Evolutionary conservation across 495 filamentous ascomycete genomes (phyloP).

Genomic region (Penicillium steckii): DNA sequence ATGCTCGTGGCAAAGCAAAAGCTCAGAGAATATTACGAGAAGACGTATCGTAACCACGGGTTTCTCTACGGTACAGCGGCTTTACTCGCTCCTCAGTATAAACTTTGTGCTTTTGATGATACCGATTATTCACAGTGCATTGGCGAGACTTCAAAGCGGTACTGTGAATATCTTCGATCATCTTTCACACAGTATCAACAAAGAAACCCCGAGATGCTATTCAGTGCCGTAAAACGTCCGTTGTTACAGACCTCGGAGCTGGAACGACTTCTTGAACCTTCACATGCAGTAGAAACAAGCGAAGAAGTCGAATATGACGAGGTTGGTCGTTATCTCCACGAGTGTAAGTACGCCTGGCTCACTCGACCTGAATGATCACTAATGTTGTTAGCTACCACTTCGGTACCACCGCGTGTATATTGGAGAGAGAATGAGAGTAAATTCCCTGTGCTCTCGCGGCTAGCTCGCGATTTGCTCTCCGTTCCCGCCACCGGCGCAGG

Average conservation of each 20-base stretch:
- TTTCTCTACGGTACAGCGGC: conserved; percentile 18
- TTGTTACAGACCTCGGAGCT: too few species aligned
- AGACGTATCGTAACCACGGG: conserved; percentile 1
- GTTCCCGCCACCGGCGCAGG: conserved; percentile 7
- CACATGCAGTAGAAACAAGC: too few species aligned
- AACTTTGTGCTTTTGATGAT: conserved; percentile 13
- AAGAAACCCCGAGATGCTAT: too few species aligned
- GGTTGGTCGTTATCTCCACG: too few species aligned
- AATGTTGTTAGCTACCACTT: neutral
- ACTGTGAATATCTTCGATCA: too few species aligned
- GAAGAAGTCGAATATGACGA: too few species aligned
- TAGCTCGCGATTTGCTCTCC: conserved; percentile 1
- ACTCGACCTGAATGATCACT: neutral
- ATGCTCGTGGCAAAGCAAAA: conserved; percentile 1
- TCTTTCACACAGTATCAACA: too few species aligned
- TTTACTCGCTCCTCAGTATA: conserved; percentile 15
- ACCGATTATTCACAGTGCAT: neutral
- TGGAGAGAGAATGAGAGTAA: conserved; percentile 1
- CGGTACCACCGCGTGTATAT: neutral
- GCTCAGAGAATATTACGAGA: conserved; percentile 12
- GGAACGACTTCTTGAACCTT: too few species aligned
- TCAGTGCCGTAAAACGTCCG: too few species aligned
- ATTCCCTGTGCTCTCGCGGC: conserved; percentile 1
- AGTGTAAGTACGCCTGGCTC: too few species aligned
- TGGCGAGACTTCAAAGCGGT: too few species aligned